Evolutionary conservation across 208 protist genomes (phyloP).

Genomic region (Leishmania turanica): DNA sequence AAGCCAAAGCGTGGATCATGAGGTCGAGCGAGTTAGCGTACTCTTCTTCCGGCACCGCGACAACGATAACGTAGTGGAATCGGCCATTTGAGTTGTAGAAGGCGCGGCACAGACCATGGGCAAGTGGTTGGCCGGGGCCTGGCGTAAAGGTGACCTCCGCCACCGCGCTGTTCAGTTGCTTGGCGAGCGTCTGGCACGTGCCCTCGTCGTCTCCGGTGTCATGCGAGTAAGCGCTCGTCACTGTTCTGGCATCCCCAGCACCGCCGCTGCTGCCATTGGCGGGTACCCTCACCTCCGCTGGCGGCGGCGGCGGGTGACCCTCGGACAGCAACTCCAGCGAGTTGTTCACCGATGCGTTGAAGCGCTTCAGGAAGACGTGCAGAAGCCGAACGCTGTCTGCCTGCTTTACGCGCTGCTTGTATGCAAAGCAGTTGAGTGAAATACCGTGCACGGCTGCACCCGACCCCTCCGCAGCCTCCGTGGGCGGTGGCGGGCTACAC

Average conservation of each 20-base stretch:
- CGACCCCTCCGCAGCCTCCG: conserved; percentile 1
- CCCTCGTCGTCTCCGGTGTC: conserved; percentile 15
- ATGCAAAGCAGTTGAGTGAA: conserved; percentile 81
- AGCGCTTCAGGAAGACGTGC: conserved; percentile 75
- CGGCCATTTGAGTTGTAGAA: conserved; percentile 81
- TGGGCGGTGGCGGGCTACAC: conserved; percentile 46
- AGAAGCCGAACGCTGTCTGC: conserved; percentile 63
- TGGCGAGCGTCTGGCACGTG: conserved; percentile 51
- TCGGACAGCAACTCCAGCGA: conserved; percentile 57
- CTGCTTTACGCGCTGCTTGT: conserved; percentile 69
- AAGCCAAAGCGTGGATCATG: conserved; percentile 68
- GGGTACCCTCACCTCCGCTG: not conserved
- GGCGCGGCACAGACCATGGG: conserved; percentile 73
- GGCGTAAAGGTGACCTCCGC: conserved; percentile 79
- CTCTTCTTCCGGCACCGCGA: conserved; percentile 77
- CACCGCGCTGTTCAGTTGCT: conserved; percentile 58
- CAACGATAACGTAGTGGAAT: conserved; percentile 80
- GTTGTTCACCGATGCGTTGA: conserved; percentile 77
- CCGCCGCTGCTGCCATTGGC: not conserved
- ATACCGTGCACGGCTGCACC: conserved; percentile 64
- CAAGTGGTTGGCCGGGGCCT: conserved; percentile 51
- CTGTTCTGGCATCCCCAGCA: not conserved
- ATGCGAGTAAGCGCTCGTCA: conserved; percentile 5
- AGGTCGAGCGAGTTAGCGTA: conserved; percentile 66
- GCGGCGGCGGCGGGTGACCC: conserved; percentile 15